phyloP scores from a whole-genome alignment of 495 filamentous ascomycete species.

The Amorphotheca resinae region DNA sequence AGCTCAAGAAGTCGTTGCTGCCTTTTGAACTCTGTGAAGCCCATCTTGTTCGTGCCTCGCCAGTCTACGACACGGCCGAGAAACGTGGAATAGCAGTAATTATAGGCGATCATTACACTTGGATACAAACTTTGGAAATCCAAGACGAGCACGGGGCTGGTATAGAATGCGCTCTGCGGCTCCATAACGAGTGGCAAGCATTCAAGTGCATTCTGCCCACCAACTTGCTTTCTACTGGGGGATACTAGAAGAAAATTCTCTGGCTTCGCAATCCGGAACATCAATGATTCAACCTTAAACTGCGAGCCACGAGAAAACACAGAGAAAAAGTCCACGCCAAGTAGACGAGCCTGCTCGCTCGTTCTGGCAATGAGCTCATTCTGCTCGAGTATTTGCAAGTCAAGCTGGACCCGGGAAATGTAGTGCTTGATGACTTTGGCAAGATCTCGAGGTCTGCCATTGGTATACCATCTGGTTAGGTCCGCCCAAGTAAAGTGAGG shows the following conservation, averaged over 20 bases:
- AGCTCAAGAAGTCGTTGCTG: conserved; percentile 63
- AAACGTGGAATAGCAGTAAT: conserved; percentile 98
- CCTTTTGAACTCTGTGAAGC: conserved; percentile 73
- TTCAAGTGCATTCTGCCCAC: conserved; percentile 86
- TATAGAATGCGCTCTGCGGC: conserved; percentile 90
- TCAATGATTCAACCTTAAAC: conserved; percentile 95
- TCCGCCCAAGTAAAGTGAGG: conserved; percentile 74
- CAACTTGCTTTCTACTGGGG: conserved; percentile 83
- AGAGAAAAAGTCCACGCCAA: conserved; percentile 92
- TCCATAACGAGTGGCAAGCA: conserved; percentile 97
- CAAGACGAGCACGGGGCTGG: conserved; percentile 74
- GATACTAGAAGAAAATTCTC: conserved; percentile 89
- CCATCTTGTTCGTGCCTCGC: conserved; percentile 90
- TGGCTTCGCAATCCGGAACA: conserved; percentile 97
- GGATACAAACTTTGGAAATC: conserved; percentile 97
- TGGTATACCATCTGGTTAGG: conserved; percentile 71
- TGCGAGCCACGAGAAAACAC: conserved; percentile 91
- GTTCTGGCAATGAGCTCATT: conserved; percentile 84
- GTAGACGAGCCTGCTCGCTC: conserved; percentile 85
- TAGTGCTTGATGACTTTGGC: conserved; percentile 71
- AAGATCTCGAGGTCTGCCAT: conserved; percentile 51
- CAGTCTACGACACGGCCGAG: conserved; percentile 74
- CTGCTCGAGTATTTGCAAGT: conserved; percentile 81
- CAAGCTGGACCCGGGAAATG: conserved; percentile 59
- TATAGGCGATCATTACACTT: conserved; percentile 97